Percentiles rank a stretch among this genome's conserved stretches.
phyloP scores from a whole-genome alignment of 768 basidiomycete species.

The Podaxis pistillaris region DNA sequence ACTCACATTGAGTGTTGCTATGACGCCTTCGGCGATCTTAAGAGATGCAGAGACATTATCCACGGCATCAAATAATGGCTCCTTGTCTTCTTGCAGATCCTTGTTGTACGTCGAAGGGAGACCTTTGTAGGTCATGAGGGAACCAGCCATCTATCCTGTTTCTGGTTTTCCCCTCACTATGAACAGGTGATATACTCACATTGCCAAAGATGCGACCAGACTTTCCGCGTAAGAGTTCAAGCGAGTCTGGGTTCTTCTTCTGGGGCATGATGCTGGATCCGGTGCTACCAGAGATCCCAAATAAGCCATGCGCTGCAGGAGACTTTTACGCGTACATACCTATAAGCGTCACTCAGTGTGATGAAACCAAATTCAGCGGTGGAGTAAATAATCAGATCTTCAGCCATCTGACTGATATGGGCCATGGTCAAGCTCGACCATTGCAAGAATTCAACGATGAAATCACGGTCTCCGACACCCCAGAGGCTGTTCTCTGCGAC shows the following conservation, averaged over 20 bases:
- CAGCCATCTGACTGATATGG: conserved; percentile 92
- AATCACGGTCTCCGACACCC: conserved; percentile 96
- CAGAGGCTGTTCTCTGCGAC: conserved; percentile 96
- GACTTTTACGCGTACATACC: conserved; percentile 44
- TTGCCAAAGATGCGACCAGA: conserved; percentile 93
- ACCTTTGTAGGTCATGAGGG: conserved; percentile 96
- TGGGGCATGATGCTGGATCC: conserved; percentile 99
- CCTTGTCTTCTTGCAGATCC: conserved; percentile 98
- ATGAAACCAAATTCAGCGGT: conserved; percentile 98
- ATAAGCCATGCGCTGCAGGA: neutral
- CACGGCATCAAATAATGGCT: conserved; percentile 92
- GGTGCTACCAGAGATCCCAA: conserved; percentile 52
- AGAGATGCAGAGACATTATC: conserved; percentile 87
- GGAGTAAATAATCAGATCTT: conserved; percentile 96
- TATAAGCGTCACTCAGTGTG: conserved; percentile 95
- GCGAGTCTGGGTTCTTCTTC: conserved; percentile 97
- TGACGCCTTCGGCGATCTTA: conserved; percentile 91
- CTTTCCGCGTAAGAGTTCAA: conserved; percentile 94
- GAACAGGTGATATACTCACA: conserved; percentile 37
- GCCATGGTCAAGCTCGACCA: conserved; percentile 92
- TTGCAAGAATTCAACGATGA: conserved; percentile 96
- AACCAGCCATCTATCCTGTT: conserved; percentile 80
- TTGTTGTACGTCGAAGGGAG: conserved; percentile 99
- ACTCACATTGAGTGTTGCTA: conserved; percentile 82
- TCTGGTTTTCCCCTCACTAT: neutral